These are phyloP conservation scores for Blumeriella jaapii DNA, from an alignment of 2,329 filamentous ascomycete genomes.

Conservation along the genomic window DNA sequence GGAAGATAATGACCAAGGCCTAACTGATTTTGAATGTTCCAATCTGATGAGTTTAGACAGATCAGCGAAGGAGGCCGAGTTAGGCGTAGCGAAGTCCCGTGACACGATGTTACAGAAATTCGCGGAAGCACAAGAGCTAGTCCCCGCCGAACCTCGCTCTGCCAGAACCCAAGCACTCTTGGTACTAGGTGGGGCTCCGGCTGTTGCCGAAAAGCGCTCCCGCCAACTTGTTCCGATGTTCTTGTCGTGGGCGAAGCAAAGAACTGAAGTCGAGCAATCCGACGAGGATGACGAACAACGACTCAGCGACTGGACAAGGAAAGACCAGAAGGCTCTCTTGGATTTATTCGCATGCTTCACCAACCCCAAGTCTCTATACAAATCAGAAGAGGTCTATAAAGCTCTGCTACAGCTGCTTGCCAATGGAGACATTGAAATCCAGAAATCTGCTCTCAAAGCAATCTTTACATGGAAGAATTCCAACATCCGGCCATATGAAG, in stretches of 20 bases:
- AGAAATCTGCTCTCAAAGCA: conserved; percentile 73
- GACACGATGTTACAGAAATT: conserved; percentile 53
- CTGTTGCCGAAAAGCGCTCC: conserved; percentile 75
- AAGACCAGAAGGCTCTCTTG: conserved; percentile 76
- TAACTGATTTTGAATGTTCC: conserved; percentile 76
- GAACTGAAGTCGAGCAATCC: conserved; percentile 25
- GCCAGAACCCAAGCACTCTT: conserved; percentile 70
- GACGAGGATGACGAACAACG: conserved; percentile 20
- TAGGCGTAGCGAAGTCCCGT: conserved; percentile 39
- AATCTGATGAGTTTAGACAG: conserved; percentile 53
- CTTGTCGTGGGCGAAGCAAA: conserved; percentile 60
- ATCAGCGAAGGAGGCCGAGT: conserved; percentile 39
- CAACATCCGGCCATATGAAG: conserved; percentile 65
- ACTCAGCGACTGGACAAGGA: conserved; percentile 53
- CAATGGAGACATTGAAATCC: conserved; percentile 84
- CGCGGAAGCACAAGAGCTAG: conserved; percentile 47
- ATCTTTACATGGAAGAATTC: conserved; percentile 83
- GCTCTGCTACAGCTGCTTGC: conserved; percentile 65
- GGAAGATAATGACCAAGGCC: conserved; percentile 29
- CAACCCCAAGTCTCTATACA: conserved; percentile 78
- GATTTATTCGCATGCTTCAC: conserved; percentile 72
- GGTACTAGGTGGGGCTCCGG: conserved; percentile 61
- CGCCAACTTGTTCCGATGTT: conserved; percentile 78
- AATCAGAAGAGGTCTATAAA: conserved; percentile 61
- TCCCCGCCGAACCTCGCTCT: conserved; percentile 38